Evolutionary conservation across 495 filamentous ascomycete species (phyloP), one percentile per base, ranked within the genome.

Genomic region (Cercophora newfieldiana): DNA sequence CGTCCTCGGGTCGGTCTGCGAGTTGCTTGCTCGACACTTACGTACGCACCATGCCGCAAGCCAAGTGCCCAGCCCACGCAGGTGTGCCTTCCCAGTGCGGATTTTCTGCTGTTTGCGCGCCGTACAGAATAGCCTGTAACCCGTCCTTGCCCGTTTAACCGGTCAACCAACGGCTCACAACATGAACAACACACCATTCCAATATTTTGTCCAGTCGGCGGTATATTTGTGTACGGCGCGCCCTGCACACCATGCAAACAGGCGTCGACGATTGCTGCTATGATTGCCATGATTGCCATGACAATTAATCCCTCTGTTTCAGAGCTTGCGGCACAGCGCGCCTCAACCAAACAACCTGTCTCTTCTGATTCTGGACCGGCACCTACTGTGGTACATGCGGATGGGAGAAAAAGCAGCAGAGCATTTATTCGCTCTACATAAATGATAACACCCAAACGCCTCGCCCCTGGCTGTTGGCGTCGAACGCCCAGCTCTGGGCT

Each of bases 401-500:
- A 44, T 44, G 3, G 55, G 29, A 19, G 24, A 58, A 30, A 24
- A 21, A 58, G 26, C 26, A 21, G 37, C 30, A 26, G 24, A 37
- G 22, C 54, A 28, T 55, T 24, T n/a, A 25, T 25, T 48, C 31
- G 19, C 58, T 25, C 58, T 12, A 44, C 10, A 24, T 33, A 60
- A 47, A 51, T 63, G 31, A 63, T 28, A 54, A 53, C 37, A 60
- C 57, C 49, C 22, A 51, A 62, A 68, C 66, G 47, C 55, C 57
- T 16, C 31, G 61, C 53, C 37, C 47, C 10, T 49, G 25, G 30
- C 53, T n/a, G 37, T n/a, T 49, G 65, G 28, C 37, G 24, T 19
- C 25, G 14, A 25, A 64, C 26, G 64, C n/a, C 44, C n/a, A n/a
- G n/a, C n/a, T n/a, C n/a, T n/a, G n/a, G n/a, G n/a, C n/a, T n/a